Conservation (phyloP, 1,284 basidiomycete genomes). For the Trametes polyzona region DNA sequence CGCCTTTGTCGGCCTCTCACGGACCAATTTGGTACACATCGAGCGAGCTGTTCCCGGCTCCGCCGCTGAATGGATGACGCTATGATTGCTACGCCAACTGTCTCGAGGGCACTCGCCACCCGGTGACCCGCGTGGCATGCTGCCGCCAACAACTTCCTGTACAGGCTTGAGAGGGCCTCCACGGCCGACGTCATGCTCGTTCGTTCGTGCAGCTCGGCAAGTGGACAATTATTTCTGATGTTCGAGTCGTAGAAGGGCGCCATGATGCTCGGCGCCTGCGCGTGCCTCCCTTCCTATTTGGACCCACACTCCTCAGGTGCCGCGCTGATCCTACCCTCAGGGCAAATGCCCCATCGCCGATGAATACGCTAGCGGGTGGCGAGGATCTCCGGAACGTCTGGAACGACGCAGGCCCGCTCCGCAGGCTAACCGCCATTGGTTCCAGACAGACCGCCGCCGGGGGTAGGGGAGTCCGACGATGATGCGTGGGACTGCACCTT, state of each 20-base stretch:
- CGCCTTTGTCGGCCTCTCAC: not conserved
- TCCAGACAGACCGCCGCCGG: not conserved
- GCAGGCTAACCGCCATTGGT: not conserved
- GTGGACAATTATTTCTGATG: not conserved
- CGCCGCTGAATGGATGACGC: slow-evolving; percentile 8
- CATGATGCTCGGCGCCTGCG: too few species aligned
- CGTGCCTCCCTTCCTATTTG: not conserved
- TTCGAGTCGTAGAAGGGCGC: too few species aligned
- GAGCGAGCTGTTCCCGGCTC: not conserved
- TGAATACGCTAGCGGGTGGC: not conserved
- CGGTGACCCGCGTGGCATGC: not conserved
- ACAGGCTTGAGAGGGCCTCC: not conserved
- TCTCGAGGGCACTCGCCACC: not conserved
- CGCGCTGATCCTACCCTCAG: not conserved
- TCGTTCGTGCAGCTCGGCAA: not conserved
- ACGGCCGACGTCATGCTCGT: not conserved
- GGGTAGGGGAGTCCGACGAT: not conserved
- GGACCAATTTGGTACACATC: not conserved
- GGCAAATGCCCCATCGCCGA: slow-evolving; percentile 1
- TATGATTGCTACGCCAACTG: not conserved
- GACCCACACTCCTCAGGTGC: not conserved
- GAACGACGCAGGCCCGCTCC: not conserved
- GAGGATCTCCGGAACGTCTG: slow-evolving; percentile 1
- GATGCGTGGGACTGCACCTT: not conserved
- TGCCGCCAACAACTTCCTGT: not conserved